Base-by-base conservation (phyloP, 495 filamentous ascomycete species). In the Aspergillus incahuasiensis region DNA sequence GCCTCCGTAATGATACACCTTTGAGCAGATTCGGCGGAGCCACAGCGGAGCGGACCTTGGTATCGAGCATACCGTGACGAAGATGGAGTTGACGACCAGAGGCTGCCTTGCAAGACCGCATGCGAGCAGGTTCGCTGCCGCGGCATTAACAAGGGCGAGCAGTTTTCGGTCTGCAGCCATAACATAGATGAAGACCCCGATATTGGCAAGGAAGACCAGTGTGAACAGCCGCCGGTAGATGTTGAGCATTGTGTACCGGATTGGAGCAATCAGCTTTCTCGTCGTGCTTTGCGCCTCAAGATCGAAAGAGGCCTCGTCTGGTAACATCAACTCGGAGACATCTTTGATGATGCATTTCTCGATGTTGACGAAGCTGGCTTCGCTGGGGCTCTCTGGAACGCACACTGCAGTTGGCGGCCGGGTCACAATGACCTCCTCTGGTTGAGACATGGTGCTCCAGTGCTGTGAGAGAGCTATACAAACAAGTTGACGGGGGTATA, bases 1-100 rank as follows among this genome's bases (percentile, higher is more conserved):
- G 15, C 89, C 89, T 25, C 89, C 89, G 65, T 87, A 86, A 39
- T 88, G 83, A 64, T 90, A 91, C 3, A 89, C 76, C 61, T 90
- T 89, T 25, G 87, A 85, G 0, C 81, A 78, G n/a, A 83, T 70
- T 0, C 77, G 77, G 28, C 89, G 86, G 41, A 89, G 69, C 35
- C 75, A 70, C 34, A 90, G 71, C 0, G 89, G 88, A 28, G 80
- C 78, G 5, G 74, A 80, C 45, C 77, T 73, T 0, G 88, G 84
- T 53, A 87, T 72, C 9, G 74, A 78, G 54, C 73, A 77, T 54
- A 82, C 85, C 25, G 85, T 58, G 50, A 71, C 68, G 63, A 88
- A 92, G 25, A 90, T 78, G 18, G 78, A 61, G 68, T 94, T 94
- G 62, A 94, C 80, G 15, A 90, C 77, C 48, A 88, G 77, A 55